phyloP scores from a whole-genome alignment of 2,329 filamentous ascomycete genomes.

The Cryphonectria nitschkei region DNA sequence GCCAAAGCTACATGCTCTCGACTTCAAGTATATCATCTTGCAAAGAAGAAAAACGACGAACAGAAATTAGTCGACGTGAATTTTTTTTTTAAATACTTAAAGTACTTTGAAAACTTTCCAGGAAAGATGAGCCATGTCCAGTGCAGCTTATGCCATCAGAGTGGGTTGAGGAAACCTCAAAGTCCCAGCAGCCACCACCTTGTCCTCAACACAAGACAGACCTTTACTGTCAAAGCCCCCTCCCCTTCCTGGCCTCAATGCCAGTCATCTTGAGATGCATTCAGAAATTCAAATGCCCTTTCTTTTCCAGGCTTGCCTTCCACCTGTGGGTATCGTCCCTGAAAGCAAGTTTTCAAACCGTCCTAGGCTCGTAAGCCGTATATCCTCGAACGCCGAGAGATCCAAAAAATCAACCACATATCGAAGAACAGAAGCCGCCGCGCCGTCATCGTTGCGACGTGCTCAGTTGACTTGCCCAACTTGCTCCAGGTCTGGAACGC shows the following conservation, averaged over 20 bases:
- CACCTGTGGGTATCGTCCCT: conserved; percentile 38
- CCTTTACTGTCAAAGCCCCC: background rate
- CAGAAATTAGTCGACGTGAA: background rate
- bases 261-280: background rate
- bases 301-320: conserved; percentile 11
- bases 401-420: conserved; percentile 8
- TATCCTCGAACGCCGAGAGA: conserved; percentile 19
- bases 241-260: background rate
- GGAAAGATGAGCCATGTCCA: background rate
- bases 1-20: background rate
- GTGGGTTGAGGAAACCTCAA: background rate
- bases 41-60: background rate
- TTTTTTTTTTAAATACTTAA: background rate
- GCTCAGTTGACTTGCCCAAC: conserved; percentile 28
- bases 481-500: conserved; percentile 12
- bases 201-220: background rate
- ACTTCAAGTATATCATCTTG: background rate
- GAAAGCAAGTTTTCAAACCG: conserved; percentile 31
- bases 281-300: conserved; percentile 18
- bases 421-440: background rate
- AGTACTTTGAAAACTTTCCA: background rate
- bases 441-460: background rate
- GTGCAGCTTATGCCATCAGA: background rate
- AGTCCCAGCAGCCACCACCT: background rate
- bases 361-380: conserved; percentile 15